Evolutionary conservation across 176 grass and related monocot genomes (phyloP).

Genomic region (Otatea glauca): DNA sequence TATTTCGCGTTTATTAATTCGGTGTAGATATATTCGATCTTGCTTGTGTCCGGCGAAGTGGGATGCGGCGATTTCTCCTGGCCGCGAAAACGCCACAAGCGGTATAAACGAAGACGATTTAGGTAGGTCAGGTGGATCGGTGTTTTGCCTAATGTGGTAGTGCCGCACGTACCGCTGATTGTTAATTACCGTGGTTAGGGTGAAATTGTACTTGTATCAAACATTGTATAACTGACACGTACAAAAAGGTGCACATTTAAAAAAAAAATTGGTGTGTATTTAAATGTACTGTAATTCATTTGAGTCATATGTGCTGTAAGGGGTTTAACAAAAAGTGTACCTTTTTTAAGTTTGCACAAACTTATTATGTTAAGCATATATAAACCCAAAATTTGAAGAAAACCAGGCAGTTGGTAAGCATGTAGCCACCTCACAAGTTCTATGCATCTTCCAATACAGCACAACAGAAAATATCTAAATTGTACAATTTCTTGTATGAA

Average conservation of each 20-base stretch:
- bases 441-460: not conserved
- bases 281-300: no score
- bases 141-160: not conserved
- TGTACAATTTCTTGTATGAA: not conserved
- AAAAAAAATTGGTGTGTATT: no score
- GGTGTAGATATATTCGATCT: conserved; percentile 27
- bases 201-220: not conserved
- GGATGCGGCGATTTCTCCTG: conserved; percentile 2
- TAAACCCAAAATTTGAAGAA: not conserved
- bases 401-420: not conserved
- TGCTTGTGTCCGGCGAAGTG: not conserved
- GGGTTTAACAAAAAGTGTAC: no score
- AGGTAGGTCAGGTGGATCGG: not conserved
- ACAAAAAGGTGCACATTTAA: no score
- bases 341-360: no score
- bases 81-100: not conserved
- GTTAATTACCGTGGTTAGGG: not conserved
- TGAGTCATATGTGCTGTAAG: no score
- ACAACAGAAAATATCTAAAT: not conserved
- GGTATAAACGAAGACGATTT: not conserved
- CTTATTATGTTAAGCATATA: no score
- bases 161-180: not conserved
- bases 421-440: not conserved
- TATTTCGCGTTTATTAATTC: conserved; percentile 26
- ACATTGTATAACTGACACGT: no score